Percentiles rank a stretch among this genome's conserved stretches.
Conservation (phyloP, 2,329 filamentous ascomycete species). For the Botrytis byssoidea region DNA sequence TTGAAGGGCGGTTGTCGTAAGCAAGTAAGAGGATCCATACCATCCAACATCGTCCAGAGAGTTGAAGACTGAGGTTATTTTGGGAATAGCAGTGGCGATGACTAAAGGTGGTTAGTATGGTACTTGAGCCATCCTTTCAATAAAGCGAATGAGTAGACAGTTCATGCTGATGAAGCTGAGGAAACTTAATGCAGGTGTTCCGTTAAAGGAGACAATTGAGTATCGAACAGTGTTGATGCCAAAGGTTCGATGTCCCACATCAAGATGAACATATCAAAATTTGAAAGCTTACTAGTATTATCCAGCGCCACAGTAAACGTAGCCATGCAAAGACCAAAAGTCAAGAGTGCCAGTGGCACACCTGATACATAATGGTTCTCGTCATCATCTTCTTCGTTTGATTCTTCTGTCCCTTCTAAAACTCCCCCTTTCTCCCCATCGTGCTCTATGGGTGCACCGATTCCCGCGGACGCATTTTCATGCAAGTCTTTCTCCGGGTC, state of each 20-base stretch:
- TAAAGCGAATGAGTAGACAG: neutral
- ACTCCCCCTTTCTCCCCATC: neutral
- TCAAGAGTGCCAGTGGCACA: slow-evolving; percentile 42
- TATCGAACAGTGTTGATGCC: neutral
- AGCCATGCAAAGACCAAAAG: slow-evolving; percentile 48
- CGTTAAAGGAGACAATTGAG: neutral
- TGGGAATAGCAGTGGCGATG: slow-evolving; percentile 43
- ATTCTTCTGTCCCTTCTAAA: slow-evolving; percentile 12
- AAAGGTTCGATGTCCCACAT: neutral
- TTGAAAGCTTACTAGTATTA: slow-evolving; percentile 36
- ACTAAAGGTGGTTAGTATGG: slow-evolving; percentile 8
- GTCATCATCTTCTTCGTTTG: slow-evolving; percentile 27
- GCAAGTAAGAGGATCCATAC: slow-evolving; percentile 42
- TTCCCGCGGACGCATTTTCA: slow-evolving; percentile 3
- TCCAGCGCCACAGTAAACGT: slow-evolving; percentile 39
- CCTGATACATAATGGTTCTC: slow-evolving; percentile 34
- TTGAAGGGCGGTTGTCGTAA: slow-evolving; percentile 41
- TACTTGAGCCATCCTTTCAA: neutral
- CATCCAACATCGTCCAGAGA: slow-evolving; percentile 43
- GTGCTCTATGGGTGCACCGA: neutral
- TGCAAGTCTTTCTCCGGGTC: slow-evolving; percentile 3
- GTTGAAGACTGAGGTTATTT: slow-evolving; percentile 44
- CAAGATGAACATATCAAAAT: slow-evolving; percentile 18
- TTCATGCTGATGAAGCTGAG: too few species aligned
- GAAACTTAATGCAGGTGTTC: neutral